Evolutionary conservation across 176 grass and related monocot species (phyloP), one percentile per base, ranked within the genome.

Genomic region (Secale cereale): DNA sequence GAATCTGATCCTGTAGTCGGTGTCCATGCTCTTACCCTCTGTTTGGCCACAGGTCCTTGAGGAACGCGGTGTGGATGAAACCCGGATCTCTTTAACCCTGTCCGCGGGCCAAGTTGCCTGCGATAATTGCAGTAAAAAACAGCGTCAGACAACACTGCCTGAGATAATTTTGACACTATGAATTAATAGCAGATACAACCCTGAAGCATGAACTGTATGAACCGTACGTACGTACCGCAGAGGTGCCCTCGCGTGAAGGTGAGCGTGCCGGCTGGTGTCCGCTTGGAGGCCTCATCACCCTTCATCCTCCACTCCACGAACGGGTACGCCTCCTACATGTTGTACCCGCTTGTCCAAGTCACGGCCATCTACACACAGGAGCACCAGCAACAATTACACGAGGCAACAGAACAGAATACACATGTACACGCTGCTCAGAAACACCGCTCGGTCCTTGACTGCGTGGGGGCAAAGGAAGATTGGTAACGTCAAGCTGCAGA

Each of bases 1-100:
- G 40, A 41, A 36, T 39, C 36, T 39, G 36, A 39, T 39, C 8
- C 8, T 39, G 36, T 0, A 9, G 27, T 64, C 14, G 6, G 33
- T 66, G 7, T 20, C 4, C 2, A 57, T 22, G 79, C 33, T 32
- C 59, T 2, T 93, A 97, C 92, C 85, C 78, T 64, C 85, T 81
- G 86, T 97, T 94, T 45, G 94, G 94, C 90, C 94, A 97, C n/a
- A 97, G 20, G 27, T 97, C 90, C 83, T 92, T 92, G 40, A 97
- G 76, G 78, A 94, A 91, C 32, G 83, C 91, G 23, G 90, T 97
- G 83, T 97, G 94, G 81, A 97, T 91, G 68, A 94, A 97, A 5
- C 92, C 92, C 2, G 92, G 94, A 80, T 97, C 83, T 81, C 92
- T 97, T 83, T 92, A 97, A 3, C 92, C 92, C 78, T 88, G 88